These are phyloP conservation scores for Coniella vitis DNA, from an alignment of 2,329 filamentous ascomycete species.

Conservation along the genomic window DNA sequence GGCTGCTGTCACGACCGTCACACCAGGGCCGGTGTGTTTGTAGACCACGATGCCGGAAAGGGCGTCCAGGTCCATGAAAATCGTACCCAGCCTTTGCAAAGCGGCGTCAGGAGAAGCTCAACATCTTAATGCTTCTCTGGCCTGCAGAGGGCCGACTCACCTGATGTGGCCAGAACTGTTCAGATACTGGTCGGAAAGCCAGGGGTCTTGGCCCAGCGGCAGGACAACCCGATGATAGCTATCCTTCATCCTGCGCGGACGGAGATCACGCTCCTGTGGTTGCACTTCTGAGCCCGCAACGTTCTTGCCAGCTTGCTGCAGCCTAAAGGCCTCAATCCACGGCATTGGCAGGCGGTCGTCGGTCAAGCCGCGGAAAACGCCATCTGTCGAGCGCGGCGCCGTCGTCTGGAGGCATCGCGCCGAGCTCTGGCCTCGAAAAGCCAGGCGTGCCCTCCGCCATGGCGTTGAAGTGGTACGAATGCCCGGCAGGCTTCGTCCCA, in stretches of 20 bases:
- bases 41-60: constrained; percentile 68
- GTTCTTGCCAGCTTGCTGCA: constrained; percentile 39
- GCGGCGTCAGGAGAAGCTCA: background rate
- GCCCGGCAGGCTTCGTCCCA: background rate
- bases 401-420: constrained; percentile 22
- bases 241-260: constrained; percentile 63
- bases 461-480: background rate
- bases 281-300: constrained; percentile 19
- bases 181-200: constrained; percentile 71
- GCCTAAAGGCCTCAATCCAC: constrained; percentile 61
- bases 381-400: constrained; percentile 25
- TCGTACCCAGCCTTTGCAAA: constrained; percentile 51
- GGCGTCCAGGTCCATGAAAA: constrained; percentile 77
- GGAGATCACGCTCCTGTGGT: constrained; percentile 44
- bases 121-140: no score
- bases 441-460: background rate
- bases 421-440: background rate
- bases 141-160: no score
- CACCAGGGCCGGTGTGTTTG: constrained; percentile 54
- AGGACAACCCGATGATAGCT: constrained; percentile 62
- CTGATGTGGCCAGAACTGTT: constrained; percentile 70
- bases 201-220: constrained; percentile 66
- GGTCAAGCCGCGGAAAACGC: constrained; percentile 30
- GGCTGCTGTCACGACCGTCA: constrained; percentile 43
- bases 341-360: constrained; percentile 40